phyloP scores from a whole-genome alignment of 2,329 filamentous ascomycete genomes.

The Paracoccidioides lutzii region DNA sequence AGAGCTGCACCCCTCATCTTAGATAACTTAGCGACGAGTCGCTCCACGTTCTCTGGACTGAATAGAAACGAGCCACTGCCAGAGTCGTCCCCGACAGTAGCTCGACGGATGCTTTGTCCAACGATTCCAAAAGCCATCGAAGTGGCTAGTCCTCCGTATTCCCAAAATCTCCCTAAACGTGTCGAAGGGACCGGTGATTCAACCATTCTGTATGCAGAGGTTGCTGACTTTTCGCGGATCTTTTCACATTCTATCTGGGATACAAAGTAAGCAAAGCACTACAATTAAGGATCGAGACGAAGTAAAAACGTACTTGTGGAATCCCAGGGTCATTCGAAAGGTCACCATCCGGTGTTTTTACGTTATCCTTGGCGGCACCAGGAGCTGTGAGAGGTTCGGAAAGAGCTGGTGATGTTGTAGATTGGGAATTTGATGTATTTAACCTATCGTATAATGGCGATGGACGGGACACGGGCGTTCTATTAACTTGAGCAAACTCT shows the following conservation, averaged over 20 bases:
- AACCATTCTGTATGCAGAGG: conserved; percentile 51
- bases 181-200: conserved; percentile 87
- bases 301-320: background rate
- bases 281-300: background rate
- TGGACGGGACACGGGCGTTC: background rate
- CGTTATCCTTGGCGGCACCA: conserved; percentile 22
- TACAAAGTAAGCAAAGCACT: conserved; percentile 8
- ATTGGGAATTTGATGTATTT: background rate
- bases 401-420: background rate
- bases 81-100: conserved; percentile 50
- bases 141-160: conserved; percentile 83
- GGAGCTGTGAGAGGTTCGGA: background rate
- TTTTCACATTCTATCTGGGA: conserved; percentile 17
- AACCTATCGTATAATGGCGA: background rate
- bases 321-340: conserved; percentile 30
- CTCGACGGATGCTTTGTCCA: conserved; percentile 68
- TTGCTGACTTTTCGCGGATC: conserved; percentile 1
- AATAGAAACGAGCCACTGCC: conserved; percentile 64
- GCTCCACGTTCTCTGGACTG: conserved; percentile 80
- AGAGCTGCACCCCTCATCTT: conserved; percentile 95
- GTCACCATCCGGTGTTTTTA: conserved; percentile 35
- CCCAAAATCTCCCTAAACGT: conserved; percentile 77
- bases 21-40: conserved; percentile 82
- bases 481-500: background rate
- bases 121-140: conserved; percentile 93